Evolutionary conservation across 257 asterid genomes (phyloP).

Genomic region (Craterostigma plantagineum): DNA sequence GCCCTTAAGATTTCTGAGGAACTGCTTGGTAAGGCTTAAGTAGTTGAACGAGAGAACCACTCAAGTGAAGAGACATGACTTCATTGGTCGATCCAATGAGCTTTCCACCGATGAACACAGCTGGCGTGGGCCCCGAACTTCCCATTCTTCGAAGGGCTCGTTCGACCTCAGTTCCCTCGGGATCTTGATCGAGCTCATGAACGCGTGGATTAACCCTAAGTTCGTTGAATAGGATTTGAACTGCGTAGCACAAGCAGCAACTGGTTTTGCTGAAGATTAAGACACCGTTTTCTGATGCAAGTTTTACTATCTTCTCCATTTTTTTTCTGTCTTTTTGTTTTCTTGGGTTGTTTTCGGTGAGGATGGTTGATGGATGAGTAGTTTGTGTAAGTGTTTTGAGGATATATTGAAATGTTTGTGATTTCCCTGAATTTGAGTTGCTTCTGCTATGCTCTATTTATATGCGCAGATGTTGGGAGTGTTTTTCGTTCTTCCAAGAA

Average conservation of each 20-base stretch:
- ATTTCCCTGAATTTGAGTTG: constrained; percentile 14
- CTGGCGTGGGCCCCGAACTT: constrained; percentile 33
- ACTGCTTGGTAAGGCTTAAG: constrained; percentile 21
- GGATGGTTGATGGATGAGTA: neutral
- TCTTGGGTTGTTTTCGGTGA: neutral
- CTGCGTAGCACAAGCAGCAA: constrained; percentile 64
- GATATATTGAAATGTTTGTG: constrained; percentile 1
- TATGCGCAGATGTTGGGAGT: constrained; percentile 3
- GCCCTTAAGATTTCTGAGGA: too few species aligned
- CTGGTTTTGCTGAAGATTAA: constrained; percentile 57
- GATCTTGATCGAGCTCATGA: constrained; percentile 35
- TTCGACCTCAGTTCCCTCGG: constrained; percentile 50
- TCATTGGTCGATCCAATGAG: constrained; percentile 62
- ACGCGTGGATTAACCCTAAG: constrained; percentile 27
- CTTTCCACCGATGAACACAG: constrained; percentile 41
- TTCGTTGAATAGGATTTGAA: constrained; percentile 35
- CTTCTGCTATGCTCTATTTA: constrained; percentile 17
- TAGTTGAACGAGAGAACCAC: constrained; percentile 38
- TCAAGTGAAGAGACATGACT: constrained; percentile 72
- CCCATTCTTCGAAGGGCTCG: constrained; percentile 34
- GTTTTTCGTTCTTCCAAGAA: constrained; percentile 7
- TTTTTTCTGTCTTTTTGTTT: neutral
- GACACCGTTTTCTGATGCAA: constrained; percentile 42
- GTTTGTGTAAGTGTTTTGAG: constrained; percentile 1
- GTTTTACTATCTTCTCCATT: constrained; percentile 44